phyloP scores from a whole-genome alignment of 2,329 filamentous ascomycete species.

The Leptographium radiaticola region DNA sequence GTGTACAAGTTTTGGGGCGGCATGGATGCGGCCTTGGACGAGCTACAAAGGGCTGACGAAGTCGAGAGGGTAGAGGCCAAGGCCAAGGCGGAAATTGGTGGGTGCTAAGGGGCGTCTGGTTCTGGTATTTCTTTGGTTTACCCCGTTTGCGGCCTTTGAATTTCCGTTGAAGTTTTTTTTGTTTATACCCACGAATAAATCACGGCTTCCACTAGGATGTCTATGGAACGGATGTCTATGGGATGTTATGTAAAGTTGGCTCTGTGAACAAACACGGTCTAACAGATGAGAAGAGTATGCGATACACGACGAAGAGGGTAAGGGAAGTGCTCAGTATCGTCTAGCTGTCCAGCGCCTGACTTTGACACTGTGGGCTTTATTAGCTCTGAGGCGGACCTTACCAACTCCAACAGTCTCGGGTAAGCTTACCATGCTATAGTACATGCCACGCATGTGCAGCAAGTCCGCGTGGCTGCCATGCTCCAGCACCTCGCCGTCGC shows the following conservation, averaged over 20 bases:
- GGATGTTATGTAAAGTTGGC: no score
- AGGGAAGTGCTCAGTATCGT: background rate
- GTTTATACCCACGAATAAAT: background rate
- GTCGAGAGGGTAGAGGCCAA: constrained; percentile 4
- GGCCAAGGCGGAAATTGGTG: background rate
- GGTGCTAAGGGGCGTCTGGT: background rate
- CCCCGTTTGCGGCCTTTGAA: background rate
- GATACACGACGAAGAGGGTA: background rate
- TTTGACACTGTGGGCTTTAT: constrained; percentile 34
- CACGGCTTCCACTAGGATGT: no score
- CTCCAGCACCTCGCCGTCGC: constrained; percentile 46
- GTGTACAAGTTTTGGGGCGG: constrained; percentile 35
- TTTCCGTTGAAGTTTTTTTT: background rate
- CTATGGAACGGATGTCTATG: no score
- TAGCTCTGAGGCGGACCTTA: background rate
- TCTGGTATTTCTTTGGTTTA: background rate
- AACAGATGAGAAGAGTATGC: no score
- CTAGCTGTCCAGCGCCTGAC: constrained; percentile 32
- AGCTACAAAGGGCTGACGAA: constrained; percentile 2
- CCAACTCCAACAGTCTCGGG: background rate
- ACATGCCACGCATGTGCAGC: constrained; percentile 36
- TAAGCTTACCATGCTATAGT: constrained; percentile 44
- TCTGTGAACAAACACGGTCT: no score
- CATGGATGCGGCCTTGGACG: background rate
- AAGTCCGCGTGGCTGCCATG: constrained; percentile 39